These are phyloP conservation scores for Claviceps cyperi DNA, from an alignment of 2,329 filamentous ascomycete species.

Conservation along the genomic window DNA sequence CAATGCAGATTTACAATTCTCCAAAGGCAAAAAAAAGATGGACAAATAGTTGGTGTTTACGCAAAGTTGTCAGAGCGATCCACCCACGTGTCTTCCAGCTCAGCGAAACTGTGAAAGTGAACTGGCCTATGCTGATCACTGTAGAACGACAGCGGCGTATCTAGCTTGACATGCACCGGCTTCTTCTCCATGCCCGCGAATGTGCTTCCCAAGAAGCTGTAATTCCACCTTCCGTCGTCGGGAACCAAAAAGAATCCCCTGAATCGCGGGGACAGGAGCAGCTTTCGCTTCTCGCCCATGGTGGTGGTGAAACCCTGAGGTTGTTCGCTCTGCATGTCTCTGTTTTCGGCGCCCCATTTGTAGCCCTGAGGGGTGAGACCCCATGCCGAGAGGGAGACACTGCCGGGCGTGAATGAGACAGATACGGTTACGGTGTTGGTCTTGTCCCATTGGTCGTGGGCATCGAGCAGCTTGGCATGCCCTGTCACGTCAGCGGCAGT, in stretches of 20 bases:
- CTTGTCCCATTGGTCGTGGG: conserved; percentile 51
- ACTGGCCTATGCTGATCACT: conserved; percentile 81
- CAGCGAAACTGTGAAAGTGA: conserved; percentile 95
- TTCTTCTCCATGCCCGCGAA: conserved; percentile 87
- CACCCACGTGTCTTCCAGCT: conserved; percentile 93
- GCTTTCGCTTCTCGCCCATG: conserved; percentile 91
- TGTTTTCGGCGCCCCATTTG: conserved; percentile 95
- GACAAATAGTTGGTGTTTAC: conserved; percentile 26
- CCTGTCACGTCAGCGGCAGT: conserved; percentile 87
- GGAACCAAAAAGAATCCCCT: conserved; percentile 93
- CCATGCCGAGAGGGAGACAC: conserved; percentile 89
- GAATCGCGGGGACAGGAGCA: conserved; percentile 85
- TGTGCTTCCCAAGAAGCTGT: conserved; percentile 88
- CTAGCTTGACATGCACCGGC: conserved; percentile 79
- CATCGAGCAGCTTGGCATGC: conserved; percentile 78
- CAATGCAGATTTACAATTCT: neutral
- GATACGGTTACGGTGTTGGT: conserved; percentile 89
- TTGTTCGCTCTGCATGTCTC: conserved; percentile 80
- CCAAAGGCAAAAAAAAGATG: too few relatives aligned
- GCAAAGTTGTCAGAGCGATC: conserved; percentile 89
- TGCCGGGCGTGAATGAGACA: conserved; percentile 91
- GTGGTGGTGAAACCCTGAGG: conserved; percentile 82
- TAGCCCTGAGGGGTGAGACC: conserved; percentile 81
- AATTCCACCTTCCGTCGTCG: conserved; percentile 86
- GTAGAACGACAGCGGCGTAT: conserved; percentile 83